phyloP scores from a whole-genome alignment of 495 filamentous ascomycete species.

The Hypoxylon trugodes region DNA sequence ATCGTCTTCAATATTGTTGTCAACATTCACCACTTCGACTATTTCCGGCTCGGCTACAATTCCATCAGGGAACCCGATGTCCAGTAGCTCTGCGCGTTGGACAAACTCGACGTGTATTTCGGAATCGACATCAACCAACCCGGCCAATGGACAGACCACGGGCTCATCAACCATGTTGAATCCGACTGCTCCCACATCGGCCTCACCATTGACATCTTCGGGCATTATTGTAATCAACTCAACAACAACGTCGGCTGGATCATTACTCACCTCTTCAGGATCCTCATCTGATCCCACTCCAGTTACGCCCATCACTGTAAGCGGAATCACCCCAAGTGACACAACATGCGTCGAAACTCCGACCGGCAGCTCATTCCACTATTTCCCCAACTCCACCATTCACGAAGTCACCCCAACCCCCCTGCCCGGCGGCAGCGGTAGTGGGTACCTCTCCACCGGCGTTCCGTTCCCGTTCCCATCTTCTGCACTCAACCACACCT shows the following conservation, averaged over 20 bases:
- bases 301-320: background rate
- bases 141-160: background rate
- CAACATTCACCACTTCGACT: conserved; percentile 23
- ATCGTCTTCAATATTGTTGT: conserved; percentile 4
- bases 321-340: conserved; percentile 4
- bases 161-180: conserved; percentile 1
- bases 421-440: background rate
- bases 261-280: background rate
- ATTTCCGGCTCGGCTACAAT: conserved; percentile 1
- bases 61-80: background rate
- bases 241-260: background rate
- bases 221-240: background rate
- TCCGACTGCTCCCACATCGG: background rate
- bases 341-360: conserved; percentile 21
- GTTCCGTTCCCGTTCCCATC: background rate
- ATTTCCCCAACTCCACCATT: conserved; percentile 19
- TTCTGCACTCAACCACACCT: background rate
- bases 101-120: conserved; percentile 17
- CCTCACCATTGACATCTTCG: background rate
- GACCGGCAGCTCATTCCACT: background rate
- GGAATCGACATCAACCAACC: background rate
- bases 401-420: too few species aligned
- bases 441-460: background rate
- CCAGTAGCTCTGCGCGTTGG: conserved; percentile 19
- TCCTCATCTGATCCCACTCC: conserved; percentile 1